Evolutionary conservation across 2,329 filamentous ascomycete species (phyloP), one percentile per base, ranked within the genome.

Genomic region (Monilinia fructigena): DNA sequence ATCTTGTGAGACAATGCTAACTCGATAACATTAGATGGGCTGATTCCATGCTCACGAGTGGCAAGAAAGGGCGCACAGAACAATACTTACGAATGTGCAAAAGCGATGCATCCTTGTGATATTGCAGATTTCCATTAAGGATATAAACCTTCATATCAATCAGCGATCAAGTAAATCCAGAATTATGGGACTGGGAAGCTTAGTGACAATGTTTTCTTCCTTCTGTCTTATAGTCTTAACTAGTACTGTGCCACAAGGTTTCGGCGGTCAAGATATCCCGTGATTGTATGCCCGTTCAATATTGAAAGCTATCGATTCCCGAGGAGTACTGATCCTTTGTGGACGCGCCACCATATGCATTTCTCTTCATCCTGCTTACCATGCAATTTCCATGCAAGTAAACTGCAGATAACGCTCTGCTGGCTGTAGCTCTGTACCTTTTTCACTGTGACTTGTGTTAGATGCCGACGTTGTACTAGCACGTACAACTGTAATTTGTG

Each of bases 321-420:
- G 31, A 50, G 58, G 45, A 60, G n/a, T 16, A 8, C 18, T 12
- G 35, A 20, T 50, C 58, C 45, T 14, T 38, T 38, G 28, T 28
- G 45, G 45, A 26, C 12, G 35, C 28, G n/a, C 45, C 28, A 45
- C 48, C 14, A 38, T 14, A 38, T 50, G 20, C 35, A 38, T 14
- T 26, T 38, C 50, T 8, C 20, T 26, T 8, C 28, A 18, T 28
- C 45, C n/a, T 60, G 31, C 28, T 50, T 20, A 50, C 28, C 58
- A 60, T 60, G 45, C 58, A 50, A 38, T 23, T 38, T 60, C 45
- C 58, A 60, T 60, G 58, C 58, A 20, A 23, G 42, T 42, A 8
- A 50, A 28, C n/a, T 60, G 45, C 58, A 50, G 45, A 60, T 38
- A 50, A 60, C 58, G 58, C 38, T 60, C 14, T 50, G 58, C n/a